A percentile compares a stretch with the other conserved stretches of the same genome.
Conservation (phyloP, 768 basidiomycete species). For the Tremella mesenterica region DNA sequence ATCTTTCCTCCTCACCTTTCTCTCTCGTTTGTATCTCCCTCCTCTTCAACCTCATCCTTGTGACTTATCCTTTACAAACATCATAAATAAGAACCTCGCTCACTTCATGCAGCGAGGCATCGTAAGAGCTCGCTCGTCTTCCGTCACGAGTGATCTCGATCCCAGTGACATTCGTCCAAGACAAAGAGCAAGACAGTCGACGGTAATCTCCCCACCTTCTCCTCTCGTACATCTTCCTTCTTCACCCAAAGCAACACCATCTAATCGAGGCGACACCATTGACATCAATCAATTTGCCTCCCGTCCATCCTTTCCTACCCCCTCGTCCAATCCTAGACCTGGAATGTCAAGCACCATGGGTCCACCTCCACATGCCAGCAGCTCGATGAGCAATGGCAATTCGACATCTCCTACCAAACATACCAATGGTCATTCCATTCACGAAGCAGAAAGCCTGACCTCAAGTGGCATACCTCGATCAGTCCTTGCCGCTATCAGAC, state of each 20-base stretch:
- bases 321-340: not conserved
- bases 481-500: conserved; percentile 10
- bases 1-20: not conserved
- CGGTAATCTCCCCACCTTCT: not conserved
- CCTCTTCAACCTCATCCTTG: not conserved
- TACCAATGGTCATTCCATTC: no score
- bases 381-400: not conserved
- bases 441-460: no score
- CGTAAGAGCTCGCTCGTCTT: conserved; percentile 16
- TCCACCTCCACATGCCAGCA: not conserved
- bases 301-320: no score
- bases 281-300: not conserved
- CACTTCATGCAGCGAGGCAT: conserved; percentile 32
- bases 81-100: no score
- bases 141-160: conserved; percentile 12
- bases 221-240: not conserved
- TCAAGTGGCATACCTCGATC: no score
- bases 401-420: not conserved
- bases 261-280: not conserved
- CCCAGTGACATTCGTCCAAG: not conserved
- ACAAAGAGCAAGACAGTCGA: not conserved
- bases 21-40: not conserved
- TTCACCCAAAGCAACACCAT: not conserved
- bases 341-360: not conserved
- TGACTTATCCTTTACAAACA: no score